These are phyloP conservation scores for Alternaria novae-zelandiae DNA, from an alignment of 2,329 filamentous ascomycete species.

Conservation along the genomic window DNA sequence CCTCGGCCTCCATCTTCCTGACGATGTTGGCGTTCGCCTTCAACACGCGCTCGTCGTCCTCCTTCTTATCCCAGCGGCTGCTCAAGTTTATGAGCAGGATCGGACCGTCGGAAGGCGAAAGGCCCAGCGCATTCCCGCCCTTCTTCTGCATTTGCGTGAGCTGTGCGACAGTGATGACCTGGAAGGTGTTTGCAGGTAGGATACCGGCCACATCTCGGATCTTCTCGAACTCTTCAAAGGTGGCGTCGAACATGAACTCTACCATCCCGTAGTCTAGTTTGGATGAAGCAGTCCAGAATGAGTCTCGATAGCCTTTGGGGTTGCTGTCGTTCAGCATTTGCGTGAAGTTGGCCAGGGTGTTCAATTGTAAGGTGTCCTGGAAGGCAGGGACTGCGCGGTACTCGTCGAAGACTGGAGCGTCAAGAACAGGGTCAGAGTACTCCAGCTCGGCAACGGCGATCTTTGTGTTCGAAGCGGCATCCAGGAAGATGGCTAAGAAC, in stretches of 20 bases:
- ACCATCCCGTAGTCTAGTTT: slow-evolving; percentile 20
- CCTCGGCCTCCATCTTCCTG: slow-evolving; percentile 12
- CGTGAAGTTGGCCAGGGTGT: slow-evolving; percentile 23
- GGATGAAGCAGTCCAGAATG: slow-evolving; percentile 28
- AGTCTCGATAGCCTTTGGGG: slow-evolving; percentile 18
- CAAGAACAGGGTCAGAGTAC: slow-evolving; percentile 4
- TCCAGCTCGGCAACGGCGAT: slow-evolving; percentile 6
- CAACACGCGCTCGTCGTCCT: slow-evolving; percentile 24
- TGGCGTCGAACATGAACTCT: slow-evolving; percentile 14
- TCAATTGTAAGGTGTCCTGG: slow-evolving; percentile 20
- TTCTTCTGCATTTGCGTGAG: slow-evolving; percentile 25
- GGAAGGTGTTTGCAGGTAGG: slow-evolving; percentile 21
- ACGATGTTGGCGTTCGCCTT: slow-evolving; percentile 16
- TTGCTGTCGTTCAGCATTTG: slow-evolving; percentile 12
- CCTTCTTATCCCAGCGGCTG: slow-evolving; percentile 15
- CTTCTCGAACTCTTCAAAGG: slow-evolving; percentile 14
- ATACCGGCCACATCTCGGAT: slow-evolving; percentile 8
- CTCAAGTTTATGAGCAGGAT: slow-evolving; percentile 16
- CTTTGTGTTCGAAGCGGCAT: not conserved
- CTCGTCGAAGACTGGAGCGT: slow-evolving; percentile 7
- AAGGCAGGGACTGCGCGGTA: slow-evolving; percentile 10
- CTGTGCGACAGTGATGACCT: slow-evolving; percentile 23
- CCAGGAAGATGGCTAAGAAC: not conserved
- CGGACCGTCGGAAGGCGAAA: slow-evolving; percentile 13
- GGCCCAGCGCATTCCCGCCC: slow-evolving; percentile 31